Base-by-base conservation (phyloP, 768 basidiomycete genomes). In the Xerocomellus dryophilus region DNA sequence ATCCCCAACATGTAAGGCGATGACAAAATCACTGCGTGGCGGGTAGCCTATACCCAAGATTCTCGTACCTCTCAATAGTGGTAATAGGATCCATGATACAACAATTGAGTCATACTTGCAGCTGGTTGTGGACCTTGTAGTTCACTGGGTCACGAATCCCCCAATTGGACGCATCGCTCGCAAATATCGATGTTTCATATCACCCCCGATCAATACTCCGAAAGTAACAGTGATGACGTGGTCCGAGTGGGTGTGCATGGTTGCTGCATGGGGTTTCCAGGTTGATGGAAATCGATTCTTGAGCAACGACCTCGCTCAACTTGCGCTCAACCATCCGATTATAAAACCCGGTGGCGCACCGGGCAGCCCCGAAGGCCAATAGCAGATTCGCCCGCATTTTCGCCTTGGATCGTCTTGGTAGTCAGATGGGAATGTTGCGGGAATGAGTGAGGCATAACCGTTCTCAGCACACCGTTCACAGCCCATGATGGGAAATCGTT, bases 331-430 rank as follows among this genome's bases (percentile, higher is more conserved):
- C 29, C 34, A 17, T 12, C 44, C 47, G 40, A 34, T 32, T 38
- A 12, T 3, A 44, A 47, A 40, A 21, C 11, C 34, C 29, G 18
- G 50, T 50, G 58, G 45, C 38, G 43, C 47, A 6, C 25, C 47
- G 58, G 38, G 14, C 41, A 25, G 36, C 27, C 20, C 52, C 40
- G 43, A 31, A 35, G 20, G 7, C 62, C 62, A 61, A 56, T 64
- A 17, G 62, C 56, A 47, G 35, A 49, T 51, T 59, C 35, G 10
- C 18, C 18, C 42, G 17, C 42, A 21, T 4, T 44, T n/a, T n/a
- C n/a, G n/a, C n/a, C n/a, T n/a, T n/a, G n/a, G n/a, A n/a, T n/a
- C n/a, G n/a, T n/a, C n/a, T n/a, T n/a, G n/a, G n/a, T n/a, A n/a
- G n/a, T n/a, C n/a, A n/a, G n/a, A n/a, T n/a, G n/a, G n/a, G n/a